A percentile compares a stretch with the other conserved stretches of the same genome.
Evolutionary conservation across 2,329 filamentous ascomycete genomes (phyloP).

Genomic region (Aureobasidium mangrovei): DNA sequence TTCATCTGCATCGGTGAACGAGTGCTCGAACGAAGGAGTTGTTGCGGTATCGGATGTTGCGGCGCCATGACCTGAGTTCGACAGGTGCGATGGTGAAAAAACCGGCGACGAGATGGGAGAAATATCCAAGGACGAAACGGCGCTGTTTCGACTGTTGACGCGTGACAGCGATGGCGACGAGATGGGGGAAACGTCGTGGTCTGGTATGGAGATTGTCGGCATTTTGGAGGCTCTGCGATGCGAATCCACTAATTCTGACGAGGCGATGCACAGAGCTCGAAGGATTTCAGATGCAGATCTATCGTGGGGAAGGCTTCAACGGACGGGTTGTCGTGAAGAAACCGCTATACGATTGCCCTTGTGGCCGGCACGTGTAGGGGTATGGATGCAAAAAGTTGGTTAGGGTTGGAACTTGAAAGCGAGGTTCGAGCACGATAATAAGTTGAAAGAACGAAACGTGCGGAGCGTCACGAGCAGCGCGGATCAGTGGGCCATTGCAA

Average conservation of each 20-base stretch:
- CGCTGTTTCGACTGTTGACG: conserved; percentile 9
- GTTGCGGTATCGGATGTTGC: conserved; percentile 7
- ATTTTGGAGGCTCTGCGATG: conserved; percentile 5
- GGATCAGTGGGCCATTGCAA: not conserved
- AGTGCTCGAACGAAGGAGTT: not conserved
- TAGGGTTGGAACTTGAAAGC: not conserved
- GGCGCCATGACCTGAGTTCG: not conserved
- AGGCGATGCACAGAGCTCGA: conserved; percentile 1
- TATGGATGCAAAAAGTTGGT: not conserved
- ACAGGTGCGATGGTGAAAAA: conserved; percentile 8
- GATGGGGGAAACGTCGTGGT: conserved; percentile 12
- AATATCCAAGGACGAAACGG: conserved; percentile 7
- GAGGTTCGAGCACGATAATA: conserved; percentile 10
- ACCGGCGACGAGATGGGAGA: conserved; percentile 9
- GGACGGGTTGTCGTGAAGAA: not conserved
- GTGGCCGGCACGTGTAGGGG: not conserved
- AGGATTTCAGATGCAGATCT: conserved; percentile 6
- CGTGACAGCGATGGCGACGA: conserved; percentile 11
- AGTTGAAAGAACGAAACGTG: conserved; percentile 8
- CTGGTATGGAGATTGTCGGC: not conserved
- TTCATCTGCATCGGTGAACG: conserved; percentile 22
- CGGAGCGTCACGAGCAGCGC: conserved; percentile 1
- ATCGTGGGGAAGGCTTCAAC: conserved; percentile 5
- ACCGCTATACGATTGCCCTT: not conserved
- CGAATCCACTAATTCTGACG: not conserved